Percentiles rank a stretch among this genome's conserved stretches.
These are phyloP conservation scores for Gracilaria domingensis DNA, from an alignment of 23 red algal species.

Conservation along the genomic window DNA sequence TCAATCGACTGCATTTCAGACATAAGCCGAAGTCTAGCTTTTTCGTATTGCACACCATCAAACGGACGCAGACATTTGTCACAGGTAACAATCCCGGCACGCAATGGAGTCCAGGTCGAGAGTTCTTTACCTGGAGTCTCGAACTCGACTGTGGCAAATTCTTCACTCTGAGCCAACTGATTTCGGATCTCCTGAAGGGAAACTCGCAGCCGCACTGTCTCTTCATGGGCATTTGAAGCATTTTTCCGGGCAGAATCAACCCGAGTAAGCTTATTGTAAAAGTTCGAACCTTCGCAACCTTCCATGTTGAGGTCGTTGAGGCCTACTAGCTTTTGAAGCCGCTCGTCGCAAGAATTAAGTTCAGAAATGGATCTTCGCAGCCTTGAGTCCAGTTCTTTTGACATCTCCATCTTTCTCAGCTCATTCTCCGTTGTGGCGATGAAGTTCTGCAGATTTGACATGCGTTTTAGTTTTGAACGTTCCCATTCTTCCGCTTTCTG, in stretches of 20 bases:
- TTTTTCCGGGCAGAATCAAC: constrained; percentile 26
- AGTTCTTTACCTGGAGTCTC: not conserved
- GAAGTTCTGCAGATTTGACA: constrained; percentile 27
- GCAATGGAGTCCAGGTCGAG: not conserved
- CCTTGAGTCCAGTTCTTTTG: not conserved
- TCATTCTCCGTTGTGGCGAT: not conserved
- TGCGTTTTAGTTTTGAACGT: not conserved
- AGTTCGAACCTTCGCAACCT: not conserved
- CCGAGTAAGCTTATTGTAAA: constrained; percentile 8
- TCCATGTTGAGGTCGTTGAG: constrained; percentile 1
- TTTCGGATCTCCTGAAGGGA: constrained; percentile 36
- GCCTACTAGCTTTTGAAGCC: constrained; percentile 37
- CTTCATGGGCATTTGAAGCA: constrained; percentile 31
- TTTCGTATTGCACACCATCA: constrained; percentile 48
- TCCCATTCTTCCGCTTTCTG: constrained; percentile 55
- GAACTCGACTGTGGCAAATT: not conserved
- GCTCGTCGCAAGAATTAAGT: constrained; percentile 40
- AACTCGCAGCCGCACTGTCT: constrained; percentile 35
- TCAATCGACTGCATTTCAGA: constrained; percentile 28
- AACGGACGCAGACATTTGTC: constrained; percentile 59
- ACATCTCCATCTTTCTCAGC: constrained; percentile 23
- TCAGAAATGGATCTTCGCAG: not conserved
- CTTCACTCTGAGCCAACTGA: constrained; percentile 28
- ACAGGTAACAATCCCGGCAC: constrained; percentile 14
- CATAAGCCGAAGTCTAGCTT: constrained; percentile 31